Evolutionary conservation across 495 filamentous ascomycete genomes (phyloP).

Genomic region (Daldinia bambusicola): DNA sequence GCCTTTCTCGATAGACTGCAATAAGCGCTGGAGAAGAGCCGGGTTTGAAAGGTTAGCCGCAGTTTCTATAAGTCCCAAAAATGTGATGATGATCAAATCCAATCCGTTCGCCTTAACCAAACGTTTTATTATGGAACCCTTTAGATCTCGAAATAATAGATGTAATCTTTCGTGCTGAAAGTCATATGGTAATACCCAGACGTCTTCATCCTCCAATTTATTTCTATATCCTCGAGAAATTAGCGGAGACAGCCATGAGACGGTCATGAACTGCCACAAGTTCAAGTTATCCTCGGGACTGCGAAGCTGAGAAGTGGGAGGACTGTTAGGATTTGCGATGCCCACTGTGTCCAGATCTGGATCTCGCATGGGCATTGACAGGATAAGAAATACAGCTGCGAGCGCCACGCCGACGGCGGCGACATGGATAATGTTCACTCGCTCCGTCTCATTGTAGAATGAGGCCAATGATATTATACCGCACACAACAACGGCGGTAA

Average conservation of each 20-base stretch:
- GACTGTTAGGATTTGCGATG: conserved; percentile 67
- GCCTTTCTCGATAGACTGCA: conserved; percentile 71
- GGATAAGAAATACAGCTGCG: conserved; percentile 61
- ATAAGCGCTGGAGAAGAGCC: conserved; percentile 75
- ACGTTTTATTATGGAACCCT: conserved; percentile 74
- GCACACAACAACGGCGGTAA: conserved; percentile 47
- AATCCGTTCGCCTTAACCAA: conserved; percentile 77
- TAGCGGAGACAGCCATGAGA: conserved; percentile 83
- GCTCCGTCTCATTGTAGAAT: conserved; percentile 35
- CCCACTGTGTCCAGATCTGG: conserved; percentile 64
- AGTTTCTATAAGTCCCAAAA: conserved; percentile 69
- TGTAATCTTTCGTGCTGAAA: conserved; percentile 81
- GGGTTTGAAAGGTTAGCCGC: conserved; percentile 72
- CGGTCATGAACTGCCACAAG: conserved; percentile 82
- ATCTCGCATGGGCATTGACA: conserved; percentile 78
- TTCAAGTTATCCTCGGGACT: conserved; percentile 85
- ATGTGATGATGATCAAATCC: conserved; percentile 74
- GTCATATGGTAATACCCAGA: conserved; percentile 78
- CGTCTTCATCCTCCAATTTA: conserved; percentile 78
- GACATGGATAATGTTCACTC: conserved; percentile 54
- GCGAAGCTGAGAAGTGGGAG: conserved; percentile 68
- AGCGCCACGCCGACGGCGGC: conserved; percentile 57
- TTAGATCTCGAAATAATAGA: conserved; percentile 74
- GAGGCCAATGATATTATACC: conserved; percentile 53
- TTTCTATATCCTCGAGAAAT: conserved; percentile 69